Evolutionary conservation across 495 filamentous ascomycete genomes (phyloP), one percentile per base, ranked within the genome.

Genomic region (Aspergillus sclerotioniger): DNA sequence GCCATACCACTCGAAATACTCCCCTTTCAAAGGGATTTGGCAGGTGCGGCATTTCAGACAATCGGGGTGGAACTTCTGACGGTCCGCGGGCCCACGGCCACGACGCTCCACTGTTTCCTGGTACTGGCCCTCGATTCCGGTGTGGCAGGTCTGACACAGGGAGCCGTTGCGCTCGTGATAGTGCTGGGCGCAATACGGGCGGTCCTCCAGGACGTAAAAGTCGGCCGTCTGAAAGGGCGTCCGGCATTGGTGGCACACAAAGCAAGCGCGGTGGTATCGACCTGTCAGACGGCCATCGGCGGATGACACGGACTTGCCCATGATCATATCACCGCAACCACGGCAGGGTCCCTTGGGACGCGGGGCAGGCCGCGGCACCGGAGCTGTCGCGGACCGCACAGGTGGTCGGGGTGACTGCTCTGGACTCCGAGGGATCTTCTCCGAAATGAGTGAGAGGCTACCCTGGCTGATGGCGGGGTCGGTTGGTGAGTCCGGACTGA

Each of bases 221-320:
- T 94, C 92, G 2, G 90, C 81, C 0, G 92, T 93, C 46, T 85
- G 78, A 65, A 98, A 98, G 3, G 92, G 89, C 21, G 83, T 81
- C 12, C 75, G 74, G 76, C 94, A 98, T 7, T 89, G 90, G 3
- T 83, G 84, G 77, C 94, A 98, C 5, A 93, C 90, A 69, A 98
- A 98, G 66, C 94, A 98, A 13, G 86, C 80, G 62, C 92, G 92
- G 71, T 98, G 94, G 65, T 96, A 98, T 35, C 91, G 86, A 0
- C 94, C 94, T 2, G 92, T 96, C 5, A 98, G 80, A 45, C 93
- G 88, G 19, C 95, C 95, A 61, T 97, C 94, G 1, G 92, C 92
- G 13, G 90, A 94, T 28, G 92, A 94, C 47, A 98, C 85, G 0
- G 92, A 96, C 69, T 96, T 97, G 17, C 94, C 94, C 44, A 82